A percentile compares a stretch with the other conserved stretches of the same genome.
Conservation (phyloP, 169 alveolate genomes). For the Eimeria praecox region DNA sequence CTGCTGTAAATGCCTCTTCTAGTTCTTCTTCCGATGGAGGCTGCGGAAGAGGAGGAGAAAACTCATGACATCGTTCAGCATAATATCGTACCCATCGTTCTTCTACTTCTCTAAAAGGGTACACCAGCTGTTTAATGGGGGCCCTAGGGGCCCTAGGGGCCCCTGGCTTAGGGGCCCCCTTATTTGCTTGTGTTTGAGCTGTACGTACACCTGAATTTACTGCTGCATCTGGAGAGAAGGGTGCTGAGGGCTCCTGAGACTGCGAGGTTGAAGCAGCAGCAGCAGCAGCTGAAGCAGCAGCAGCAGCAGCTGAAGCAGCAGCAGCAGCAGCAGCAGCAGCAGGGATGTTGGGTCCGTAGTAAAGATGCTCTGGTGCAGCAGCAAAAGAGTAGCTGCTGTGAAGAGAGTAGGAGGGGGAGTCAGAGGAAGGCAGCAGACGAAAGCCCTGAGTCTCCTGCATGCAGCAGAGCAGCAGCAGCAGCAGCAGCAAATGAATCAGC, state of each 20-base stretch:
- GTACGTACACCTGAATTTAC: neutral
- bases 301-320: too few relatives aligned
- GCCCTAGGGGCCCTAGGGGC: too few relatives aligned
- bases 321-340: neutral
- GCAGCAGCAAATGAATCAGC: neutral
- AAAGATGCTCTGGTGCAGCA: neutral
- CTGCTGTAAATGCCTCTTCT: too few relatives aligned
- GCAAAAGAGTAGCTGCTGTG: constrained; percentile 1
- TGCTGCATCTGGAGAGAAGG: neutral
- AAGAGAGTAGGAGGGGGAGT: neutral
- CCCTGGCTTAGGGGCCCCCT: constrained; percentile 15
- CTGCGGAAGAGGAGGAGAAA: constrained; percentile 66
- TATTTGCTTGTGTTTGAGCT: neutral
- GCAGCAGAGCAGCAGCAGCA: constrained; percentile 1
- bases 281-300: too few relatives aligned
- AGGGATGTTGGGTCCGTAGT: neutral
- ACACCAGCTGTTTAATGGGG: neutral
- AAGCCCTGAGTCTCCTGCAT: neutral
- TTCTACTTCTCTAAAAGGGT: constrained; percentile 62
- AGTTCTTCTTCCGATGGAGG: too few relatives aligned
- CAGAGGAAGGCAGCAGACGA: constrained; percentile 34
- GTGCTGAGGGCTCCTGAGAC: too few relatives aligned
- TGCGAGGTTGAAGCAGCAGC: too few relatives aligned
- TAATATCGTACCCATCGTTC: constrained; percentile 56
- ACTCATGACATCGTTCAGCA: constrained; percentile 32